A percentile compares a stretch with the other conserved stretches of the same genome.
Conservation (phyloP, 345 rosid species). For the Anastatica hierochuntica region DNA sequence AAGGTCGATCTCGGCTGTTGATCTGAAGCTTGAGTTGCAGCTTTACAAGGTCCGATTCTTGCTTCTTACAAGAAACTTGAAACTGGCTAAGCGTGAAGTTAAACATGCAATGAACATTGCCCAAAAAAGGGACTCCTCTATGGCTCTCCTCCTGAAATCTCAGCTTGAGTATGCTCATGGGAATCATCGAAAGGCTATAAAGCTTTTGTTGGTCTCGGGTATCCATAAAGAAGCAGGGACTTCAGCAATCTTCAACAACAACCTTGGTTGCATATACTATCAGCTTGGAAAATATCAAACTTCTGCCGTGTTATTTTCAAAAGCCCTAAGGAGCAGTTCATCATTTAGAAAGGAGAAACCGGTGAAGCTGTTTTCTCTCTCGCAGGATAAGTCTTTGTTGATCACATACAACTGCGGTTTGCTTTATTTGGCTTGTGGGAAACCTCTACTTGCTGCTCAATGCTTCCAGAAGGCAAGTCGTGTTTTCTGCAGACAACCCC, state of each 20-base stretch:
- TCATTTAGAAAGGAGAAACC: conserved; percentile 71
- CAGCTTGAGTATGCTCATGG: conserved; percentile 97
- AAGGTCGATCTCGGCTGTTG: conserved; percentile 47
- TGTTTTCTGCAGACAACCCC: conserved; percentile 54
- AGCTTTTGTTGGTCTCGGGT: conserved; percentile 74
- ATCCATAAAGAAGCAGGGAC: conserved; percentile 55
- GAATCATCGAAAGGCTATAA: conserved; percentile 86
- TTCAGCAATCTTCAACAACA: conserved; percentile 77
- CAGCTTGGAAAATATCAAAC: conserved; percentile 61
- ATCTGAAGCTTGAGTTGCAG: conserved; percentile 89
- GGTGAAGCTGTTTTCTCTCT: conserved; percentile 48
- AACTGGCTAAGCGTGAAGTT: conserved; percentile 93
- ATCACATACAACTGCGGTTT: conserved; percentile 80
- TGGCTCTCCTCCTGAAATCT: conserved; percentile 85
- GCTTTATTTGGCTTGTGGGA: conserved; percentile 75
- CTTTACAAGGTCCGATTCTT: conserved; percentile 85
- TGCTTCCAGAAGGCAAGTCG: conserved; percentile 77
- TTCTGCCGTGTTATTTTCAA: conserved; percentile 60
- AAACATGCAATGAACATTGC: conserved; percentile 92
- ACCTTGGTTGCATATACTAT: conserved; percentile 87
- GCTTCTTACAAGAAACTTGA: conserved; percentile 81
- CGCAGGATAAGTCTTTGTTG: conserved; percentile 78
- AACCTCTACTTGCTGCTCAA: conserved; percentile 77
- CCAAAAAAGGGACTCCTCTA: conserved; percentile 77
- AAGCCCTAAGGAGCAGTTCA: conserved; percentile 59